Conservation (phyloP, 192 early-diverging fungal genomes). For the Coemansia sp. region DNA sequence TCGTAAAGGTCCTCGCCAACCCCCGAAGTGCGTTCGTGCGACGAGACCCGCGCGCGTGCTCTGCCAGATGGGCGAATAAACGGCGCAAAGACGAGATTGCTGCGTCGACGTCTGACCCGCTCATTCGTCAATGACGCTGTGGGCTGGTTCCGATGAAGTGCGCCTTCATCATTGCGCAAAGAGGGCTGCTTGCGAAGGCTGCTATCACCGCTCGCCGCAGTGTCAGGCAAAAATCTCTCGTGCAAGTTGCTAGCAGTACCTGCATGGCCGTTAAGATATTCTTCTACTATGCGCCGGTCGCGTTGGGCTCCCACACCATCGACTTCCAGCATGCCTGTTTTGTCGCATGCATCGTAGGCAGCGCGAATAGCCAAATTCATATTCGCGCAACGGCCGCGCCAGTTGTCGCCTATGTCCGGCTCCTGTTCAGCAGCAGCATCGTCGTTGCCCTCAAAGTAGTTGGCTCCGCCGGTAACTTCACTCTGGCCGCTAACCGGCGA, state of each 20-base stretch:
- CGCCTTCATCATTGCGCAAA: not conserved
- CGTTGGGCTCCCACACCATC: not conserved
- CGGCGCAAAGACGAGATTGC: conserved; percentile 41
- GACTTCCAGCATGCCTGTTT: not conserved
- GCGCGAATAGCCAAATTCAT: conserved; percentile 11
- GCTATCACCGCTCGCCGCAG: not conserved
- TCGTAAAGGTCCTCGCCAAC: not conserved
- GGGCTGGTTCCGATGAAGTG: conserved; percentile 5
- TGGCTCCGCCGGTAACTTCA: not conserved
- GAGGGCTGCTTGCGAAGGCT: conserved; percentile 1
- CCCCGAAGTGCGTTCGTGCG: not conserved
- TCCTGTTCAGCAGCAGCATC: not conserved
- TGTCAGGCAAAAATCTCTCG: not conserved
- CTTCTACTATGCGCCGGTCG: conserved; percentile 4
- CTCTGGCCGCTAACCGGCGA: conserved; percentile 11
- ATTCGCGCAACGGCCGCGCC: not conserved
- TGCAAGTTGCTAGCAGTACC: conserved; percentile 4
- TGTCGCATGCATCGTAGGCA: conserved; percentile 10
- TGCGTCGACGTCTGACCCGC: conserved; percentile 37
- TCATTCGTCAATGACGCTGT: conserved; percentile 17
- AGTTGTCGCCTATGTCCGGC: not conserved
- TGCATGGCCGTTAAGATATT: not conserved
- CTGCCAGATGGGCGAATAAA: conserved; percentile 26
- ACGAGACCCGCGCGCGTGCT: not conserved
- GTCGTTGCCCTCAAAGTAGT: not conserved